Conservation (phyloP, 2,329 filamentous ascomycete species). For the Claviceps monticola region DNA sequence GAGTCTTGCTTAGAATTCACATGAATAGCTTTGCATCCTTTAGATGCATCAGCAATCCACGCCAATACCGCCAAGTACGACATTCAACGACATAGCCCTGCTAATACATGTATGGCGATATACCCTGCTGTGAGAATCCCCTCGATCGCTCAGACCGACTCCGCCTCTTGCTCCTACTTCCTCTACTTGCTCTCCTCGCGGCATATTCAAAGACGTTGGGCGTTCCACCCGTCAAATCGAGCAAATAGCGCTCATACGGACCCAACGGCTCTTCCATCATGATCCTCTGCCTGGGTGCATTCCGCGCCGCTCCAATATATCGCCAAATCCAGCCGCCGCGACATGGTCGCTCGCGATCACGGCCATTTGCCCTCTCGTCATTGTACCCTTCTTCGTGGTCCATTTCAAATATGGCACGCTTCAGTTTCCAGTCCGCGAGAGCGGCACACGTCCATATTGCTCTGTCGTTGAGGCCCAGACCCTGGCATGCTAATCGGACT, state of each 20-base stretch:
- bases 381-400: constrained; percentile 3
- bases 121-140: neutral
- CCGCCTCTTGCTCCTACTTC: constrained; percentile 8
- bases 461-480: constrained; percentile 35
- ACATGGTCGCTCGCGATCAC: constrained; percentile 7
- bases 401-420: constrained; percentile 13
- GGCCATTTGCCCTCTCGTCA: constrained; percentile 12
- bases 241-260: constrained; percentile 35
- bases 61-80: no score
- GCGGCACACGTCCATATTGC: constrained; percentile 32
- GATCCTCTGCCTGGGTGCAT: constrained; percentile 25
- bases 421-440: constrained; percentile 30
- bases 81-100: neutral
- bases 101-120: neutral
- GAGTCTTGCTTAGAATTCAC: no score
- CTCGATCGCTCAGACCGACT: neutral
- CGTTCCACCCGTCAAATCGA: constrained; percentile 29
- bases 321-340: constrained; percentile 38
- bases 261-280: constrained; percentile 41
- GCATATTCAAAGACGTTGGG: constrained; percentile 31
- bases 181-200: constrained; percentile 11
- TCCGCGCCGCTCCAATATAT: constrained; percentile 30
- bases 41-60: no score
- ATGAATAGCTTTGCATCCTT: no score
- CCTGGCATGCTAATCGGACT: constrained; percentile 35